These are phyloP conservation scores for Russula sp. DNA, from an alignment of 768 basidiomycete species.

Conservation along the genomic window DNA sequence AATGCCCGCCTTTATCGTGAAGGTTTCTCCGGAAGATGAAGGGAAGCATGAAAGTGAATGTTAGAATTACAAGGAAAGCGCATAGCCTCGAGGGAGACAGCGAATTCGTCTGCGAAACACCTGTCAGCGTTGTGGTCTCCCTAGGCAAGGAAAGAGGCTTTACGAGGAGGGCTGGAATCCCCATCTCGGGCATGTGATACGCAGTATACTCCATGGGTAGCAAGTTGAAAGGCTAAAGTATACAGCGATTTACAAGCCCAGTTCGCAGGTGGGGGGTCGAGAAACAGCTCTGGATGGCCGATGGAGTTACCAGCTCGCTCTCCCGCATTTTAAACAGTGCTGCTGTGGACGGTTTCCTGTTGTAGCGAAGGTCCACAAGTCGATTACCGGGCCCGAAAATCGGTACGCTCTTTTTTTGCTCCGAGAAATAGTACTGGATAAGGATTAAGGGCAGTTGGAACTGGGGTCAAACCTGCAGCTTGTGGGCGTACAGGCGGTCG, in stretches of 20 bases:
- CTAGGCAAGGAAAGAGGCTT: neutral
- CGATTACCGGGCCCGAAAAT: neutral
- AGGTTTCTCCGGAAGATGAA: conserved; percentile 24
- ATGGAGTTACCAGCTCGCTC: neutral
- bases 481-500: neutral
- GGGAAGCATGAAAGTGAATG: conserved; percentile 14
- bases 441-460: neutral
- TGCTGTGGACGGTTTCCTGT: neutral
- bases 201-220: conserved; percentile 6
- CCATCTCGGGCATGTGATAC: neutral
- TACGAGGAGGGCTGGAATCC: neutral
- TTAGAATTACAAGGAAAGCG: neutral
- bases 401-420: neutral
- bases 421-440: neutral
- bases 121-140: neutral
- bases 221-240: neutral
- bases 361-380: conserved; percentile 1
- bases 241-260: conserved; percentile 2
- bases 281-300: neutral
- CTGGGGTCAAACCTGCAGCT: neutral
- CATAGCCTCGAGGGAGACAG: neutral
- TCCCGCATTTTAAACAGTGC: neutral
- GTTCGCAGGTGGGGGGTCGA: neutral
- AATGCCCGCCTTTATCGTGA: conserved; percentile 26
- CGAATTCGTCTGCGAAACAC: neutral